phyloP scores from a whole-genome alignment of 306 rosid species.

The Canavalia gladiata region DNA sequence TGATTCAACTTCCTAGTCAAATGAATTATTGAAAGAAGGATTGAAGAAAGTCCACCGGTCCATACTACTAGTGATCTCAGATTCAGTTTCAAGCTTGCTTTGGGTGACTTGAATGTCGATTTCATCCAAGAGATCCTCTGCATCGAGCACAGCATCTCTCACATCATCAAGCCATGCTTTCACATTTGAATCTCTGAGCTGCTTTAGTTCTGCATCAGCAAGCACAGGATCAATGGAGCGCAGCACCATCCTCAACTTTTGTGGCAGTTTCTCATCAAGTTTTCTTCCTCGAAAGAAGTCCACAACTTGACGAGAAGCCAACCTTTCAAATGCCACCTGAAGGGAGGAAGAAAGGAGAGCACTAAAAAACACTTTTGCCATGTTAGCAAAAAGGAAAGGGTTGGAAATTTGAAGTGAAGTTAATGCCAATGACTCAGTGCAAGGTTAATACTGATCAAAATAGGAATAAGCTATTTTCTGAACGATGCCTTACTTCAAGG shows the following conservation, averaged over 20 bases:
- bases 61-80: neutral
- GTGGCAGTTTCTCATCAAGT: neutral
- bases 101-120: neutral
- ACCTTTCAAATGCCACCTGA: neutral
- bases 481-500: neutral
- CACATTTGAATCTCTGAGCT: neutral
- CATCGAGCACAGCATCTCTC: neutral
- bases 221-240: neutral
- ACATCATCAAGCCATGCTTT: neutral
- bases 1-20: neutral
- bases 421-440: neutral
- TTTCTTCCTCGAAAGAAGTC: neutral
- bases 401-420: neutral
- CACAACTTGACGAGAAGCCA: neutral
- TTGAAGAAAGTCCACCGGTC: neutral
- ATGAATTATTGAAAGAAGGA: neutral
- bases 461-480: neutral
- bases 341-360: neutral
- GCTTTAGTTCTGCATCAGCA: constrained; percentile 1
- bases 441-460: neutral
- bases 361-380: constrained; percentile 16
- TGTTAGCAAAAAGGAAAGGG: neutral
- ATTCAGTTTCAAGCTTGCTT: neutral
- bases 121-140: constrained; percentile 4
- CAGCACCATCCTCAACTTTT: neutral